Evolutionary conservation across 2,329 filamentous ascomycete genomes (phyloP).

Genomic region (Aspergillus arachidicola): DNA sequence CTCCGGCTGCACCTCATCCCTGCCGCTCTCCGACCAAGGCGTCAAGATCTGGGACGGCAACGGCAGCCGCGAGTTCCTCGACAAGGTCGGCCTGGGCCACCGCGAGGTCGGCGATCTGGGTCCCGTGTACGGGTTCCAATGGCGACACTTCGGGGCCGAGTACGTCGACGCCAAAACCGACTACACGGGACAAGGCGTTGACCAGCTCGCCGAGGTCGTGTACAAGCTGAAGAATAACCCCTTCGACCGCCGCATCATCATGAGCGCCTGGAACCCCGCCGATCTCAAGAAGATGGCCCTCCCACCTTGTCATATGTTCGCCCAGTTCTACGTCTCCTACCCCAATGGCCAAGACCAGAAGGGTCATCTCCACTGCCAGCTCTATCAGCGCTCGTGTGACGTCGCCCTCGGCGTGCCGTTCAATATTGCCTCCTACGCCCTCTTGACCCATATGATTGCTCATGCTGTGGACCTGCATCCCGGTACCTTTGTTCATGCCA

Average conservation of each 20-base stretch:
- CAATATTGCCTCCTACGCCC: slow-evolving; percentile 93
- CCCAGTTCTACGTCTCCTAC: slow-evolving; percentile 89
- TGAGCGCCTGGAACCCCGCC: slow-evolving; percentile 90
- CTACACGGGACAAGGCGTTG: slow-evolving; percentile 85
- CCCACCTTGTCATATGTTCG: slow-evolving; percentile 96
- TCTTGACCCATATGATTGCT: slow-evolving; percentile 94
- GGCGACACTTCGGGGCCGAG: slow-evolving; percentile 94
- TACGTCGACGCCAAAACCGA: slow-evolving; percentile 79
- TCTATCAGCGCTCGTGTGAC: slow-evolving; percentile 94
- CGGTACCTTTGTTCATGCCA: slow-evolving; percentile 86
- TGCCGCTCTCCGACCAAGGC: slow-evolving; percentile 73
- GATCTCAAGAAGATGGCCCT: slow-evolving; percentile 87
- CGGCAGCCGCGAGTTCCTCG: slow-evolving; percentile 85
- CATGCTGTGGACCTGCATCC: slow-evolving; percentile 82
- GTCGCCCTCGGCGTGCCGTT: slow-evolving; percentile 98
- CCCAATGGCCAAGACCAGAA: slow-evolving; percentile 51
- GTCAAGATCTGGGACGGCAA: slow-evolving; percentile 99
- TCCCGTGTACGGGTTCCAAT: slow-evolving; percentile 97
- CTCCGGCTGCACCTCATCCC: slow-evolving; percentile 77
- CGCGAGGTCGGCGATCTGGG: slow-evolving; percentile 87
- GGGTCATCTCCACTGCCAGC: slow-evolving; percentile 79
- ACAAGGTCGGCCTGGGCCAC: slow-evolving; percentile 77
- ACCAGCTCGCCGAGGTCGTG: slow-evolving; percentile 90
- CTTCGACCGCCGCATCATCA: slow-evolving; percentile 85
- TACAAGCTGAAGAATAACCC: slow-evolving; percentile 80